Percentiles rank a stretch among this genome's conserved stretches.
Conservation (phyloP, 2,329 filamentous ascomycete species). For the Myriosclerotinia scirpicola region DNA sequence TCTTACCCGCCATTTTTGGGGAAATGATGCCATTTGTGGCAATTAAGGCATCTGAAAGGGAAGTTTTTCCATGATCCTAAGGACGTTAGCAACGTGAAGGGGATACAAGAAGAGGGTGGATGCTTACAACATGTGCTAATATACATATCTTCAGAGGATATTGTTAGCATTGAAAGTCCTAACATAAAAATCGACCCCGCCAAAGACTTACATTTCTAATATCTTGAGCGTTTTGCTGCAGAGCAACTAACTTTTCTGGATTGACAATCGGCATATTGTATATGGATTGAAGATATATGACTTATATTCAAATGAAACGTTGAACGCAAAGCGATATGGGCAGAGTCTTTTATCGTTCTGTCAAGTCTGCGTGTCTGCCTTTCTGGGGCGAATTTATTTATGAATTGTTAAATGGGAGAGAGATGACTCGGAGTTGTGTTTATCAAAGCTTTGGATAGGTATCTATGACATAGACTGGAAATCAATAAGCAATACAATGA, state of each 20-base stretch:
- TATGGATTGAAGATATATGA: conserved; percentile 27
- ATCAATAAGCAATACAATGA: neutral
- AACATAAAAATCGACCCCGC: conserved; percentile 30
- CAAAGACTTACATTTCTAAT: conserved; percentile 77
- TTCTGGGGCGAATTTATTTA: neutral
- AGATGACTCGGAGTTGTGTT: neutral
- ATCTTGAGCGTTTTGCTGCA: conserved; percentile 84
- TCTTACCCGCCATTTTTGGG: conserved; percentile 94
- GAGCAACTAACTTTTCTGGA: conserved; percentile 82
- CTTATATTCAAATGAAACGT: neutral
- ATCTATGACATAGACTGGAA: neutral
- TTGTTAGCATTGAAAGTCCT: conserved; percentile 25
- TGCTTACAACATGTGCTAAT: conserved; percentile 79
- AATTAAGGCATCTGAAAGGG: conserved; percentile 90
- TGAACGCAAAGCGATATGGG: neutral
- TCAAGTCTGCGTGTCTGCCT: conserved; percentile 13
- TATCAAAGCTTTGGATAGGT: conserved; percentile 3
- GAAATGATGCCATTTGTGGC: conserved; percentile 99
- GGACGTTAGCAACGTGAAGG: neutral
- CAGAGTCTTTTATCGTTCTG: neutral
- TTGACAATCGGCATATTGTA: conserved; percentile 81
- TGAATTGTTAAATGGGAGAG: neutral
- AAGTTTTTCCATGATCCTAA: conserved; percentile 95
- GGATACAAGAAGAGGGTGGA: neutral
- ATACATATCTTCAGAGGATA: conserved; percentile 73